phyloP scores from a whole-genome alignment of 305 asterid species.

The Striga hermonthica region DNA sequence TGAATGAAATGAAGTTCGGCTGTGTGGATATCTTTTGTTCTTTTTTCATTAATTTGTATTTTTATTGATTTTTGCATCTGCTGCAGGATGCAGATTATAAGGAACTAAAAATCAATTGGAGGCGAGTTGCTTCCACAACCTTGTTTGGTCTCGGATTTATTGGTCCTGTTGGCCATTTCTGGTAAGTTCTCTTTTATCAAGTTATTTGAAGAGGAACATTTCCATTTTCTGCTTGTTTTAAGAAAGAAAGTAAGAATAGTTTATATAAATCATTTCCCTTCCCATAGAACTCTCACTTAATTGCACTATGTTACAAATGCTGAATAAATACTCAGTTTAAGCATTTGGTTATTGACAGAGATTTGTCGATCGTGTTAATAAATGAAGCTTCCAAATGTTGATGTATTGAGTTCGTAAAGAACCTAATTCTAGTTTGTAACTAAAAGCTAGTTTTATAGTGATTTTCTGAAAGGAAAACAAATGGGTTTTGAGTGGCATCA shows the following conservation, averaged over 20 bases:
- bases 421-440: constrained; percentile 1
- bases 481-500: constrained; percentile 13
- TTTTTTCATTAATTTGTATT: constrained; percentile 3
- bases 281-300: not conserved
- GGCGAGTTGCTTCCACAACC: constrained; percentile 77
- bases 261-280: not conserved
- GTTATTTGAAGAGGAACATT: not conserved
- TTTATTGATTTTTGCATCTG: constrained; percentile 23
- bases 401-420: constrained; percentile 2
- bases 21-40: not conserved
- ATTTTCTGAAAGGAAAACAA: constrained; percentile 16
- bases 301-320: no score
- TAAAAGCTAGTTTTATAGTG: not conserved
- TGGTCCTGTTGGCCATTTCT: constrained; percentile 95
- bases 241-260: constrained; percentile 13
- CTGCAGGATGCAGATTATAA: constrained; percentile 58
- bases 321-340: no score
- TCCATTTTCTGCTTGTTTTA: constrained; percentile 13
- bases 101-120: constrained; percentile 75
- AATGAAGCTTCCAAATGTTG: constrained; percentile 4
- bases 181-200: constrained; percentile 49
- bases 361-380: constrained; percentile 8
- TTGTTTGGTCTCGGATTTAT: constrained; percentile 87
- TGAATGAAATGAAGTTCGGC: not conserved
- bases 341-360: no score